Percentiles rank a stretch among this genome's conserved stretches.
Conservation (phyloP, 192 early-diverging fungal species). For the Pilobolus umbonatus region DNA sequence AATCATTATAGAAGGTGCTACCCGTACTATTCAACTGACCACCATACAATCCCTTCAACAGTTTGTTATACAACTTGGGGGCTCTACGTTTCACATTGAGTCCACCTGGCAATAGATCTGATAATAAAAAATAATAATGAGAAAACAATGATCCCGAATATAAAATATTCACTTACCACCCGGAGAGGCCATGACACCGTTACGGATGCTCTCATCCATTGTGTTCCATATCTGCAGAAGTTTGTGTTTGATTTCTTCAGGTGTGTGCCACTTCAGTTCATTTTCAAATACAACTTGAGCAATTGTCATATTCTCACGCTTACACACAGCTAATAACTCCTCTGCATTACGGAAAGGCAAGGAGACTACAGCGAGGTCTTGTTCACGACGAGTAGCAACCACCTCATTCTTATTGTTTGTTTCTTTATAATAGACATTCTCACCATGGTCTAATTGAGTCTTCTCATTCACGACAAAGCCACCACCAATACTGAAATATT, state of each 20-base stretch:
- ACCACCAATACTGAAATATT: conserved; percentile 94
- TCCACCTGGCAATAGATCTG: conserved; percentile 67
- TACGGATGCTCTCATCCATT: conserved; percentile 84
- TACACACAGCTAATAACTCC: conserved; percentile 78
- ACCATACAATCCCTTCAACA: conserved; percentile 71
- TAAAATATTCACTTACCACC: conserved; percentile 11
- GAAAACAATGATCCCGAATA: neutral
- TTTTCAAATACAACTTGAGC: conserved; percentile 94
- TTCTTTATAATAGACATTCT: conserved; percentile 45
- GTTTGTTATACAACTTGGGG: conserved; percentile 78
- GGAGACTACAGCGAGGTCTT: conserved; percentile 72
- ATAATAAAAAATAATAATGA: conserved; percentile 13
- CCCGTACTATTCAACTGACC: conserved; percentile 16
- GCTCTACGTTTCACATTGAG: conserved; percentile 82
- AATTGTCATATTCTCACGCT: conserved; percentile 79
- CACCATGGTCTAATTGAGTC: conserved; percentile 71
- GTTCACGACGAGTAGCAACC: conserved; percentile 53
- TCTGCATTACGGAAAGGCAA: conserved; percentile 81
- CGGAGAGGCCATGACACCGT: conserved; percentile 58
- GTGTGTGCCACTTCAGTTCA: conserved; percentile 83
- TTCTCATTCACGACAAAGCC: conserved; percentile 94
- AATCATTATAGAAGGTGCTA: conserved; percentile 18
- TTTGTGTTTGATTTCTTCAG: conserved; percentile 72
- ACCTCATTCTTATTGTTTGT: conserved; percentile 27
- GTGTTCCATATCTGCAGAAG: conserved; percentile 83